Percentiles rank a stretch among this genome's conserved stretches.
These are phyloP conservation scores for Fusarium beomiforme DNA, from an alignment of 2,329 filamentous ascomycete species.

Conservation along the genomic window DNA sequence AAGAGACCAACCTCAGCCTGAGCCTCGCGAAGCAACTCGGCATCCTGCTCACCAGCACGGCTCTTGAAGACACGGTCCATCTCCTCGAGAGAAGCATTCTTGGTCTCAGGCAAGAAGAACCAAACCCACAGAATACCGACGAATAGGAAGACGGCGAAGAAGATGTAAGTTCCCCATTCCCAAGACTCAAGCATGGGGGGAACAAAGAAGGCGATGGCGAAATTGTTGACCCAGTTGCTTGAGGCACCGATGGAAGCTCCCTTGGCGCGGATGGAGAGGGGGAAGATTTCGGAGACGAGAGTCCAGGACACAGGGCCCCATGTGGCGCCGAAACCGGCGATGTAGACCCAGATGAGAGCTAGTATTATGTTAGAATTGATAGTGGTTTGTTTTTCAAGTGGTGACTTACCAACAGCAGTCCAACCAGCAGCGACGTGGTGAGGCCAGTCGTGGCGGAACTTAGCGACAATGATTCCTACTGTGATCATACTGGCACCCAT, in stretches of 20 bases:
- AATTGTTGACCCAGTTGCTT: constrained; percentile 58
- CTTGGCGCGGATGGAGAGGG: constrained; percentile 56
- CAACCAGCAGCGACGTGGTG: constrained; percentile 50
- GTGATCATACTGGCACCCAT: constrained; percentile 45
- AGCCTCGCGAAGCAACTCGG: constrained; percentile 35
- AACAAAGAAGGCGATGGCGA: constrained; percentile 57
- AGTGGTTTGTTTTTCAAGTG: accelerated
- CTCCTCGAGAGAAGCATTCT: constrained; percentile 63
- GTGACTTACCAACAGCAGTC: constrained; percentile 45
- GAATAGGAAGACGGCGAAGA: constrained; percentile 63
- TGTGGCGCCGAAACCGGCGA: constrained; percentile 57
- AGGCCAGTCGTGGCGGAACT: constrained; percentile 39
- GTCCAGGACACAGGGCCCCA: constrained; percentile 61
- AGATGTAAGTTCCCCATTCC: constrained; percentile 65
- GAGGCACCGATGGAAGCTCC: constrained; percentile 55
- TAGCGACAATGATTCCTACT: constrained; percentile 32
- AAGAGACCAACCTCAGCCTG: constrained; percentile 35
- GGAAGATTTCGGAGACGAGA: constrained; percentile 59
- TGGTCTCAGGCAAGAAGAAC: constrained; percentile 65
- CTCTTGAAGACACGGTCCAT: constrained; percentile 63
- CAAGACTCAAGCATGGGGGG: constrained; percentile 51
- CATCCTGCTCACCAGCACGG: constrained; percentile 45
- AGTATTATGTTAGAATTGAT: accelerated
- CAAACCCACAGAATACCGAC: constrained; percentile 59
- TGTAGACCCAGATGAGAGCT: constrained; percentile 57